These are phyloP conservation scores for Chenopodium album DNA, from an alignment of 148 eudicot genomes.

Conservation along the genomic window DNA sequence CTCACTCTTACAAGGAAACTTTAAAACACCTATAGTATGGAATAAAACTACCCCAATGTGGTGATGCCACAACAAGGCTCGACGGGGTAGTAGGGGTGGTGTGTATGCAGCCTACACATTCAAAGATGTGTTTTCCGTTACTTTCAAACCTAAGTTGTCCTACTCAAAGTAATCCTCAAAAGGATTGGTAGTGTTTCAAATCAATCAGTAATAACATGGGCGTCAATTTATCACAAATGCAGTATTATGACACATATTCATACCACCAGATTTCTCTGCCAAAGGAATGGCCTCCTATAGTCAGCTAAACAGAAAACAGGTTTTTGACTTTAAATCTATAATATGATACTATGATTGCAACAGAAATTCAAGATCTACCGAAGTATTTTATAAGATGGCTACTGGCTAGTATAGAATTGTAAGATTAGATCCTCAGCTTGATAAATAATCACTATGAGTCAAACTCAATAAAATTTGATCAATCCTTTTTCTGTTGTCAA, in stretches of 20 bases:
- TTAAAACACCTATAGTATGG: too few species aligned
- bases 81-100: background rate
- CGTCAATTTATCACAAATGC: background rate
- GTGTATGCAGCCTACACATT: background rate
- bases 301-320: background rate
- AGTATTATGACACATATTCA: background rate
- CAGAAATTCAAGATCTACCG: too few species aligned
- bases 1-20: background rate
- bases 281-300: background rate
- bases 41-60: too few species aligned
- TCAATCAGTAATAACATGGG: background rate
- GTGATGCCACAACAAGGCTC: background rate
- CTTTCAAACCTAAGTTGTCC: background rate
- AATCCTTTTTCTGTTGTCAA: background rate
- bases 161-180: too few species aligned
- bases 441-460: background rate
- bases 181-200: too few species aligned
- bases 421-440: background rate
- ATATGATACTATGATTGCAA: too few species aligned
- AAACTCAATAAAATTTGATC: background rate
- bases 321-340: too few species aligned
- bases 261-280: background rate
- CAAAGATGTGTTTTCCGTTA: background rate
- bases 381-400: too few species aligned
- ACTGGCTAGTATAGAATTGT: background rate